Evolutionary conservation across 768 basidiomycete species (phyloP).

Genomic region (Boletus bicolor): DNA sequence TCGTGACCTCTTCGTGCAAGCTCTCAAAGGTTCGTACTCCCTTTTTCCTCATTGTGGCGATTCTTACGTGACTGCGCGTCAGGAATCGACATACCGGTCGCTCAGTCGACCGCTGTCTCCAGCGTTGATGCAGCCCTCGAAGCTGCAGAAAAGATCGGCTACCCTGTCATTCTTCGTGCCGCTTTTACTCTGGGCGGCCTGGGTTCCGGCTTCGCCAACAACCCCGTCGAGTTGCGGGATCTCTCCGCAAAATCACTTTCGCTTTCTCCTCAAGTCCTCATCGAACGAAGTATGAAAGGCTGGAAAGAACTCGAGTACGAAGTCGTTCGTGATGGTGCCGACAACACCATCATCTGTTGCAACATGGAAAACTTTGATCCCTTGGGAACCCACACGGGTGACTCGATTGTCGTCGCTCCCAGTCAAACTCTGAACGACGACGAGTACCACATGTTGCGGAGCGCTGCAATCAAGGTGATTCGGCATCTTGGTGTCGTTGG

Average conservation of each 20-base stretch:
- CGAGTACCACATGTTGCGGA: conserved; percentile 98
- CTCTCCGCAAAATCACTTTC: conserved; percentile 88
- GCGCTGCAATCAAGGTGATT: conserved; percentile 93
- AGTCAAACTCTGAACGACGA: conserved; percentile 97
- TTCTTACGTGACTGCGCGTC: conserved; percentile 7
- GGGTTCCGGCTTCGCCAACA: conserved; percentile 95
- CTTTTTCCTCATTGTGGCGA: not conserved
- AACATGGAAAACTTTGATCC: conserved; percentile 99
- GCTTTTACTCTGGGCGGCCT: conserved; percentile 98
- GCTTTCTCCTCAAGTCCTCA: conserved; percentile 91
- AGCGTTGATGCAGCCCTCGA: conserved; percentile 88
- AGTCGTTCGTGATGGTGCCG: conserved; percentile 96
- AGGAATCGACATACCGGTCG: conserved; percentile 98
- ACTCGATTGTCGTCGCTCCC: conserved; percentile 98
- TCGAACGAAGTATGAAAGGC: conserved; percentile 97
- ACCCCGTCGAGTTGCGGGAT: conserved; percentile 92
- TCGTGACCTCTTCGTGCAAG: conserved; percentile 92
- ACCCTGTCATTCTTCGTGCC: conserved; percentile 94
- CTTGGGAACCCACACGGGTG: conserved; percentile 97
- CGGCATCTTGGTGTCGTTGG: conserved; percentile 90
- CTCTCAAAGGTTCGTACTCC: conserved; percentile 74
- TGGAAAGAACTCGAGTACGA: conserved; percentile 99
- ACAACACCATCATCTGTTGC: conserved; percentile 99
- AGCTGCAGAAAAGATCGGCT: conserved; percentile 89
- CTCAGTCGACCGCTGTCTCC: conserved; percentile 96